A percentile compares a stretch with the other conserved stretches of the same genome.
Conservation (phyloP, 2,329 filamentous ascomycete genomes). For the Aspergillus proliferans region DNA sequence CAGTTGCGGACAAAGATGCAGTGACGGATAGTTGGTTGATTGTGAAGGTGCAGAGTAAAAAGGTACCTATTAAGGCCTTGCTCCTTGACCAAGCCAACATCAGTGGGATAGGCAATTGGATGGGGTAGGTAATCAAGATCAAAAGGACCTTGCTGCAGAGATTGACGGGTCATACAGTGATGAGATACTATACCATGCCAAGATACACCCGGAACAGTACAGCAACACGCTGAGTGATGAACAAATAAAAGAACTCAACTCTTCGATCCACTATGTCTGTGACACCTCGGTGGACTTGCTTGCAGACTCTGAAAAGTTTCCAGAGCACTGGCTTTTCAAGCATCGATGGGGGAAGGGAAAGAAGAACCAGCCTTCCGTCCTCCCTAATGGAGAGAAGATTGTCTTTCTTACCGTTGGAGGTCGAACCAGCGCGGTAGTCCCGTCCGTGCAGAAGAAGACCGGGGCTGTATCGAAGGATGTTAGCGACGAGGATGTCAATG, state of each 20-base stretch:
- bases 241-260: constrained; percentile 66
- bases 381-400: constrained; percentile 82
- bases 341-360: constrained; percentile 86
- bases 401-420: constrained; percentile 84
- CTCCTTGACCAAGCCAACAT: constrained; percentile 83
- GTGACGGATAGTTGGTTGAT: constrained; percentile 71
- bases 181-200: constrained; percentile 84
- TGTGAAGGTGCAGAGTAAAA: constrained; percentile 66
- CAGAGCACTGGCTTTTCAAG: constrained; percentile 80
- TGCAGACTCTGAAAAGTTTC: constrained; percentile 77
- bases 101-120: constrained; percentile 95
- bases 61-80: constrained; percentile 81
- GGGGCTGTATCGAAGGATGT: constrained; percentile 52
- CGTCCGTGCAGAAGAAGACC: constrained; percentile 77
- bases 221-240: constrained; percentile 69
- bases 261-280: constrained; percentile 71
- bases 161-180: constrained; percentile 46
- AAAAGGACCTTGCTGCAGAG: neutral
- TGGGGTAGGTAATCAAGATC: constrained; percentile 50
- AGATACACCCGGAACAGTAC: constrained; percentile 87
- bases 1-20: constrained; percentile 70
- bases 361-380: constrained; percentile 57
- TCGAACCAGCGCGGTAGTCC: constrained; percentile 83
- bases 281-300: constrained; percentile 70
- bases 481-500: constrained; percentile 21